Conservation (phyloP, 345 rosid genomes). For the Reutealis trisperma region DNA sequence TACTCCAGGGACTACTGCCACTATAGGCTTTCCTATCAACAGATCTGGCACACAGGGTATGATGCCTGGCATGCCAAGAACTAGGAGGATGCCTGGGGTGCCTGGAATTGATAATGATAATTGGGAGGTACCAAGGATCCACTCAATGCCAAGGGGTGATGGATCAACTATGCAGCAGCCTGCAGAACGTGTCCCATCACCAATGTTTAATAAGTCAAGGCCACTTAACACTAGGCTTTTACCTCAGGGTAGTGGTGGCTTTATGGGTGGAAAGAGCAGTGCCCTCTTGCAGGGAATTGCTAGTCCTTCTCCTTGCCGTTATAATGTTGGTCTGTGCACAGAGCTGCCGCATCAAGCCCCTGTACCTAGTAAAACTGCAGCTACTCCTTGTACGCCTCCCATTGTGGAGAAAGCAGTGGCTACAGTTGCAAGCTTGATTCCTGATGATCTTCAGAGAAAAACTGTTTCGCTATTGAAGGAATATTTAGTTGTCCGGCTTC, state of each 20-base stretch:
- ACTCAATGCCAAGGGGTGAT: slow-evolving; percentile 81
- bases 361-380: slow-evolving; percentile 28
- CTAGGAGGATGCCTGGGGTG: slow-evolving; percentile 93
- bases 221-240: slow-evolving; percentile 61
- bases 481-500: slow-evolving; percentile 51
- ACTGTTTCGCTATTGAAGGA: slow-evolving; percentile 72
- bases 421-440: slow-evolving; percentile 37
- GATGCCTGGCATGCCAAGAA: slow-evolving; percentile 99
- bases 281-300: slow-evolving; percentile 72
- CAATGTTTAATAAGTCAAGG: slow-evolving; percentile 45
- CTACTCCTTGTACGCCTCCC: slow-evolving; percentile 29
- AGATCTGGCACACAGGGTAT: slow-evolving; percentile 89
- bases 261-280: slow-evolving; percentile 66
- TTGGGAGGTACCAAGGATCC: slow-evolving; percentile 73
- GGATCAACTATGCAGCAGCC: slow-evolving; percentile 50
- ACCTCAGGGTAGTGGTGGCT: slow-evolving; percentile 80
- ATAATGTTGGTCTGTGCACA: slow-evolving; percentile 17
- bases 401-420: slow-evolving; percentile 34
- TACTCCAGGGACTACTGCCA: slow-evolving; percentile 49
- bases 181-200: slow-evolving; percentile 47
- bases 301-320: slow-evolving; percentile 30
- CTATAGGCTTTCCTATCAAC: slow-evolving; percentile 60
- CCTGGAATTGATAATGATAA: slow-evolving; percentile 77
- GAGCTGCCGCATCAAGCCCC: slow-evolving; percentile 38
- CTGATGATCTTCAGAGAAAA: slow-evolving; percentile 58